Conservation (phyloP, 2,329 filamentous ascomycete genomes). For the Ambrosiella xylebori region DNA sequence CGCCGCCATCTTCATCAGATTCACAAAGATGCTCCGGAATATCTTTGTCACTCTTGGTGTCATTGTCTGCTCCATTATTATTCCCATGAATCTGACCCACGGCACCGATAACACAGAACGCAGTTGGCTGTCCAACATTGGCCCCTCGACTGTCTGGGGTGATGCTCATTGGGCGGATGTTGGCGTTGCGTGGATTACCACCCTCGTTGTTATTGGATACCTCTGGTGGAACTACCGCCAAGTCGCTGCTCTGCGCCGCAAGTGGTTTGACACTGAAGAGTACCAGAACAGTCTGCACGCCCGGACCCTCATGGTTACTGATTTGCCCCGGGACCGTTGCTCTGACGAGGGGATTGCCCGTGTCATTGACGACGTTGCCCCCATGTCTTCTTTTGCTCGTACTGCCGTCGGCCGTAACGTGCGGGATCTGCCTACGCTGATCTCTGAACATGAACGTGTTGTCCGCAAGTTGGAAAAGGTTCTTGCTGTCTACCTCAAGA, state of each 20-base stretch:
- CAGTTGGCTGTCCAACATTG: constrained; percentile 41
- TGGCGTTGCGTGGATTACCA: constrained; percentile 45
- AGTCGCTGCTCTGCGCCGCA: constrained; percentile 50
- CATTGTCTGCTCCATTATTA: constrained; percentile 57
- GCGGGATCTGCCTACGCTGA: constrained; percentile 70
- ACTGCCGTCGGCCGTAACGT: constrained; percentile 82
- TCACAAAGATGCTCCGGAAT: constrained; percentile 80
- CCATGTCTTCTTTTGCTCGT: constrained; percentile 60
- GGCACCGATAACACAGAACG: constrained; percentile 6
- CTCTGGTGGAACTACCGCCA: constrained; percentile 82
- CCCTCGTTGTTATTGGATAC: constrained; percentile 60
- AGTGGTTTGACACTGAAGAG: constrained; percentile 71
- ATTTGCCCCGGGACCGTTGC: constrained; percentile 59
- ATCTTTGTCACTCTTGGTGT: constrained; percentile 62
- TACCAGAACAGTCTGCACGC: constrained; percentile 81
- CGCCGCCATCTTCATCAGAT: constrained; percentile 76
- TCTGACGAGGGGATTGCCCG: constrained; percentile 77
- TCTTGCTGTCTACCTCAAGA: constrained; percentile 77
- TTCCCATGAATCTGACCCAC: constrained; percentile 56
- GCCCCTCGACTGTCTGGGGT: constrained; percentile 37
- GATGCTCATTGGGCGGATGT: constrained; percentile 41
- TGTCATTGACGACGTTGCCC: constrained; percentile 64
- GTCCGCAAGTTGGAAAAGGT: constrained; percentile 72
- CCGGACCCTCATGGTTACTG: constrained; percentile 47
- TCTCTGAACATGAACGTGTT: constrained; percentile 63